A percentile compares a stretch with the other conserved stretches of the same genome.
Evolutionary conservation across 106 monocot species (phyloP).

Genomic region (Alisma plantagoaquatica): DNA sequence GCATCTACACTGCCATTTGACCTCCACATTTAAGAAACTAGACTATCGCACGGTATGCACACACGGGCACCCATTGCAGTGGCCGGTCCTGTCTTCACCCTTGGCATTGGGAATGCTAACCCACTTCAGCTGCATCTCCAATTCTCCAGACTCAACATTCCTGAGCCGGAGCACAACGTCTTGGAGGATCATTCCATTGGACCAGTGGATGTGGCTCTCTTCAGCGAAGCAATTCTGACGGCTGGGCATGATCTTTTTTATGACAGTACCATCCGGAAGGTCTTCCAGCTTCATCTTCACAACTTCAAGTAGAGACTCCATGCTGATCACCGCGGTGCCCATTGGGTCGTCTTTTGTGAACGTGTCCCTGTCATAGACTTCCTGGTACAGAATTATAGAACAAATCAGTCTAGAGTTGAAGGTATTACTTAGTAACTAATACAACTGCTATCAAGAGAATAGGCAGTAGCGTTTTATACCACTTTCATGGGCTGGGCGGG

Average conservation of each 20-base stretch:
- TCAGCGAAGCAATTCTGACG: constrained; percentile 19
- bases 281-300: constrained; percentile 15
- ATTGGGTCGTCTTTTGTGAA: constrained; percentile 23
- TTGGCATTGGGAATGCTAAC: neutral
- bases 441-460: too few species aligned
- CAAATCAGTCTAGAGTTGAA: neutral
- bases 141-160: constrained; percentile 7
- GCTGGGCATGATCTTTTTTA: constrained; percentile 11
- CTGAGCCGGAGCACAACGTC: constrained; percentile 3
- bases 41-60: too few species aligned
- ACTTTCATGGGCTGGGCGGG: neutral
- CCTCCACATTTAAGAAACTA: too few species aligned
- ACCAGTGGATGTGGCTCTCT: constrained; percentile 7
- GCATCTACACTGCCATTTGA: too few species aligned
- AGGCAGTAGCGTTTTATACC: too few species aligned
- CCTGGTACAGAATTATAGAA: constrained; percentile 4
- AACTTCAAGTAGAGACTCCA: constrained; percentile 19
- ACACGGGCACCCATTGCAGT: too few species aligned
- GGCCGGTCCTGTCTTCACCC: too few species aligned
- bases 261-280: constrained; percentile 5
- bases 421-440: too few species aligned
- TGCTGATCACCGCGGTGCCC: constrained; percentile 23
- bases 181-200: constrained; percentile 5
- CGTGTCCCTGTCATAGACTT: constrained; percentile 29
- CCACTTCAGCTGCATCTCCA: constrained; percentile 12